Conservation (phyloP, 2,329 filamentous ascomycete genomes). For the Xylaria sp. region DNA sequence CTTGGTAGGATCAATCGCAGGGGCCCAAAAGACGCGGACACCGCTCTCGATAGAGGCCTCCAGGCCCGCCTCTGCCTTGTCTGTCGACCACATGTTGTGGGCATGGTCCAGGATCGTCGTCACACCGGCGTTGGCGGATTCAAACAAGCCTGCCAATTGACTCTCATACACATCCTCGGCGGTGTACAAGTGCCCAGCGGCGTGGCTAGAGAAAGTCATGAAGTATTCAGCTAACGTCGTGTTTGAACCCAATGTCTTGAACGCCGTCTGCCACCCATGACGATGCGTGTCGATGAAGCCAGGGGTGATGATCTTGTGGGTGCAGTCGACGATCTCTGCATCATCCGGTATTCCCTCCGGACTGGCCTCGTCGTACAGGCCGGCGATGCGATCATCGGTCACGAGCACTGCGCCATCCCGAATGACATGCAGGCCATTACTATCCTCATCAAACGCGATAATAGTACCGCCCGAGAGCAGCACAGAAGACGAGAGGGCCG, state of each 20-base stretch:
- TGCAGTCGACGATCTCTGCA: slow-evolving; percentile 59
- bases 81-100: slow-evolving; percentile 59
- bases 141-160: slow-evolving; percentile 60
- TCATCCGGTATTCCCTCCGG: slow-evolving; percentile 44
- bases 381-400: slow-evolving; percentile 50
- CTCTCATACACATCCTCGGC: slow-evolving; percentile 60
- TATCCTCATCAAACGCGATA: slow-evolving; percentile 46
- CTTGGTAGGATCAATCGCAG: slow-evolving; percentile 54
- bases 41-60: slow-evolving; percentile 61
- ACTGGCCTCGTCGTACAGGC: slow-evolving; percentile 45
- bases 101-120: slow-evolving; percentile 66
- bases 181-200: slow-evolving; percentile 49
- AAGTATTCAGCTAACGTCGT: slow-evolving; percentile 62
- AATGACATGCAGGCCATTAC: slow-evolving; percentile 45
- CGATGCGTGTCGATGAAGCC: slow-evolving; percentile 69
- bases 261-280: slow-evolving; percentile 66
- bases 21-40: slow-evolving; percentile 60
- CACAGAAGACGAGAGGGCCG: slow-evolving; percentile 42
- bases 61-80: slow-evolving; percentile 57
- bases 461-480: slow-evolving; percentile 49
- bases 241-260: slow-evolving; percentile 64
- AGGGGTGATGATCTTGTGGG: slow-evolving; percentile 63
- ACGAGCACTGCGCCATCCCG: slow-evolving; percentile 51
- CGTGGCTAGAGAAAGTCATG: slow-evolving; percentile 53
- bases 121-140: slow-evolving; percentile 64